Base-by-base conservation (phyloP, 495 filamentous ascomycete species). In the Daldinia vernicosa region DNA sequence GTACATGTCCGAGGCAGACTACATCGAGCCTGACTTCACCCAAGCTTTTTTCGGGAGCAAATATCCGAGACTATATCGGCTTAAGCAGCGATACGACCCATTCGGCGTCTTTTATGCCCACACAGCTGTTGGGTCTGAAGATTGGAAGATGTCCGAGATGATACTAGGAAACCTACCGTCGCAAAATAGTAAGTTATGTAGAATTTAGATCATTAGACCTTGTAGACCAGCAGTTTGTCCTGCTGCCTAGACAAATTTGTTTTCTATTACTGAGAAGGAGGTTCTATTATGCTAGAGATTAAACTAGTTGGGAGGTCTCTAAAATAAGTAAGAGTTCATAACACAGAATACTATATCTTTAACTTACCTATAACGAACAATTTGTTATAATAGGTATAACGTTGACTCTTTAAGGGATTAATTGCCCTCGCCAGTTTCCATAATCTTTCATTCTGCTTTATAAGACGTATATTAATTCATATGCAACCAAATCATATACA, bases 1-100 rank as follows among this genome's bases (percentile, higher is more conserved):
- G 1, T 84, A 84, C 66, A 71, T 83, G 35, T 77, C 72, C 26
- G 82, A 86, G 76, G 80, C 76, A 26, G 86, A 89, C 71, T 78
- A 85, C 53, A 77, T 82, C 35, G 86, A 89, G 67, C 87, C 88
- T 0, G 72, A 88, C 66, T 89, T 84, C 78, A 83, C 88, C 70
- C 78, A 86, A 75, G 77, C 83, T 0, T 90, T 89, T 78, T 90
- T 83, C 63, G 88, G 78, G 12, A 63, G 17, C 14, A 81, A 82
- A 35, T 87, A 85, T 56, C 53, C 67, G 0, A 75, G 69, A 2
- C 69, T 87, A 33, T 78, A 80, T 22, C 56, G 53, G 17, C 78
- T 87, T 52, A 88, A 88, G 79, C 74, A 80, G 64, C 77, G 73
- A 40, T 82, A 80, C 54, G 86, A 88, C 67, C 85, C 85, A 0